Evolutionary conservation across 495 filamentous ascomycete genomes (phyloP).

Genomic region (Tuber melanosporum): DNA sequence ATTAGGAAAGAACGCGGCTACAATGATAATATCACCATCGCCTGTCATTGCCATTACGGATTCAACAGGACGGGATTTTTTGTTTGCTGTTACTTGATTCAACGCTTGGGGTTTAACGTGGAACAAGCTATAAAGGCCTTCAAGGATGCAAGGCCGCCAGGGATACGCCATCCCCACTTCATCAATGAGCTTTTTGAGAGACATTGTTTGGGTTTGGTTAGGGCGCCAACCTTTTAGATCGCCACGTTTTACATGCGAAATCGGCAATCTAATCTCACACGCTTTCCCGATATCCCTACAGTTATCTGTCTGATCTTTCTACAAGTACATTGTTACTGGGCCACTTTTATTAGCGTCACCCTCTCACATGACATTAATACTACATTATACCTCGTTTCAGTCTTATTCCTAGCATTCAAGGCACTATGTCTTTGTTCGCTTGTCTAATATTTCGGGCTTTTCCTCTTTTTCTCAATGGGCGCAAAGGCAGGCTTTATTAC

Average conservation of each 20-base stretch:
- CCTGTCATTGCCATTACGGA: constrained; percentile 92
- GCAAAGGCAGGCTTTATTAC: background rate
- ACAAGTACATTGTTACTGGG: background rate
- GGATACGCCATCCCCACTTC: constrained; percentile 86
- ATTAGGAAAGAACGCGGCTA: constrained; percentile 51
- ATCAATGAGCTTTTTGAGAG: constrained; percentile 77
- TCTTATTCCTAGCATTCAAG: background rate
- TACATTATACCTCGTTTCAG: background rate
- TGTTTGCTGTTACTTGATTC: constrained; percentile 84
- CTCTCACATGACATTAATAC: background rate
- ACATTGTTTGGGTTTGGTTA: constrained; percentile 48
- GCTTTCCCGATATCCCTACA: background rate
- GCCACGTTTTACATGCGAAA: background rate
- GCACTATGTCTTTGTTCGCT: background rate
- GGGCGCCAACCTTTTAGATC: constrained; percentile 37
- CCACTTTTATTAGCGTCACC: background rate
- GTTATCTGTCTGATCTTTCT: background rate
- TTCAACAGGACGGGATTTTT: constrained; percentile 90
- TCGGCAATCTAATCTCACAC: background rate
- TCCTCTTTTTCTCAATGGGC: background rate
- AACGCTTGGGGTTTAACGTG: constrained; percentile 63
- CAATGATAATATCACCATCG: constrained; percentile 52
- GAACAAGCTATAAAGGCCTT: constrained; percentile 79
- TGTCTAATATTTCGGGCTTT: background rate
- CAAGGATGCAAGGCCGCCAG: constrained; percentile 62